Conservation (phyloP, 2,329 filamentous ascomycete species). For the Epichloe brachyelytri region DNA sequence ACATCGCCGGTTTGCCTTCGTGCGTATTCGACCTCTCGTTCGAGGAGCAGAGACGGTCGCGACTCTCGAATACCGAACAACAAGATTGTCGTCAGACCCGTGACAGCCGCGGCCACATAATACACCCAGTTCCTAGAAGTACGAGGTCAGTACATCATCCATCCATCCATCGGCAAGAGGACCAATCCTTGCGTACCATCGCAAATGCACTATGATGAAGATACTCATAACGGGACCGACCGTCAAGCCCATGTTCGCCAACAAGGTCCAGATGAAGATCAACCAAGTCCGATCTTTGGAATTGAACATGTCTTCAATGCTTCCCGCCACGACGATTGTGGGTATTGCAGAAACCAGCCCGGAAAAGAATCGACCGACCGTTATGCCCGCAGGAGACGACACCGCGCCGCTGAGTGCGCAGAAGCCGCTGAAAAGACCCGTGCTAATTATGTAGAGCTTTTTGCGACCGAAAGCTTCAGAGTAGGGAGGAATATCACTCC, state of each 20-base stretch:
- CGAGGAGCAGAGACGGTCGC: background rate
- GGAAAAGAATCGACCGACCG: background rate
- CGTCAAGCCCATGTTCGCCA: background rate
- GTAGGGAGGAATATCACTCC: background rate
- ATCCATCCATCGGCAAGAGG: no score
- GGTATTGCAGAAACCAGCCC: background rate
- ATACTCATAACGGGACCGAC: background rate
- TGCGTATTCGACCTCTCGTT: background rate
- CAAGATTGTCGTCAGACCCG: background rate
- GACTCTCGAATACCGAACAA: background rate
- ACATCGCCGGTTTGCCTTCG: background rate
- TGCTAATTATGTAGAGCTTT: background rate
- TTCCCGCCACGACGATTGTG: background rate
- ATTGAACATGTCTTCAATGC: conserved; percentile 1
- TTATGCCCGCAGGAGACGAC: background rate
- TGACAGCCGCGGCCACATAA: background rate
- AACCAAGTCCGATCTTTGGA: background rate
- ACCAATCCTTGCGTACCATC: background rate
- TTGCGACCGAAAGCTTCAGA: background rate
- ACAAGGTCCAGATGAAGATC: background rate
- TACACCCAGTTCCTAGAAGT: background rate
- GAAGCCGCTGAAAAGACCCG: background rate
- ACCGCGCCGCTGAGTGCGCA: background rate
- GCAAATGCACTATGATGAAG: background rate
- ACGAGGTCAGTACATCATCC: no score